These are phyloP conservation scores for Fusarium xylarioides DNA, from an alignment of 2,329 filamentous ascomycete species.

Conservation along the genomic window DNA sequence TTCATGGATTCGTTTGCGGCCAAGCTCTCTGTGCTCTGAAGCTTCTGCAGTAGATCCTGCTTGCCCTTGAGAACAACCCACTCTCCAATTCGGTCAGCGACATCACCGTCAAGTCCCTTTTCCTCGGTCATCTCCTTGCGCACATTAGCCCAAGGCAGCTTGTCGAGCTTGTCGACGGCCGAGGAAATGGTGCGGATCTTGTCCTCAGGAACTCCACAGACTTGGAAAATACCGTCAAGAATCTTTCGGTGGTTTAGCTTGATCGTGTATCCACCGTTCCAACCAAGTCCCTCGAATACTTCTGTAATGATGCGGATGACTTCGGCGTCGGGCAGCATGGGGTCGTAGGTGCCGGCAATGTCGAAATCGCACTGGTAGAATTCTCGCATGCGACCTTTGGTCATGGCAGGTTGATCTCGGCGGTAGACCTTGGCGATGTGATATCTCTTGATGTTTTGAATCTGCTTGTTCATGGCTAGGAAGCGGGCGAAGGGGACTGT, in stretches of 20 bases:
- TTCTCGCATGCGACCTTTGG: constrained; percentile 91
- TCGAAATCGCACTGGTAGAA: constrained; percentile 99
- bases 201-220: constrained; percentile 86
- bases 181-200: constrained; percentile 91
- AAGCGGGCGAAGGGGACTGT: constrained; percentile 92
- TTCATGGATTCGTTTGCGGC: constrained; percentile 78
- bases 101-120: constrained; percentile 79
- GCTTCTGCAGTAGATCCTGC: constrained; percentile 75
- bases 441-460: constrained; percentile 90
- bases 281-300: constrained; percentile 83
- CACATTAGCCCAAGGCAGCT: constrained; percentile 89
- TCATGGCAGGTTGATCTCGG: constrained; percentile 68
- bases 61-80: constrained; percentile 83
- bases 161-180: constrained; percentile 96
- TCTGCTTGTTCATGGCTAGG: constrained; percentile 87
- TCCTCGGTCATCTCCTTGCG: constrained; percentile 93
- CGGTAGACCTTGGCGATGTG: constrained; percentile 88
- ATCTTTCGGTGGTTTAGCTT: constrained; percentile 97
- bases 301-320: constrained; percentile 85
- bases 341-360: constrained; percentile 86
- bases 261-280: constrained; percentile 80
- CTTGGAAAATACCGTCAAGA: constrained; percentile 89
- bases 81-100: constrained; percentile 87
- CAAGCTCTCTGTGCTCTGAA: constrained; percentile 74
- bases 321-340: constrained; percentile 93